Base-by-base conservation (phyloP, 2,329 filamentous ascomycete genomes). In the Fusarium denticulatum region DNA sequence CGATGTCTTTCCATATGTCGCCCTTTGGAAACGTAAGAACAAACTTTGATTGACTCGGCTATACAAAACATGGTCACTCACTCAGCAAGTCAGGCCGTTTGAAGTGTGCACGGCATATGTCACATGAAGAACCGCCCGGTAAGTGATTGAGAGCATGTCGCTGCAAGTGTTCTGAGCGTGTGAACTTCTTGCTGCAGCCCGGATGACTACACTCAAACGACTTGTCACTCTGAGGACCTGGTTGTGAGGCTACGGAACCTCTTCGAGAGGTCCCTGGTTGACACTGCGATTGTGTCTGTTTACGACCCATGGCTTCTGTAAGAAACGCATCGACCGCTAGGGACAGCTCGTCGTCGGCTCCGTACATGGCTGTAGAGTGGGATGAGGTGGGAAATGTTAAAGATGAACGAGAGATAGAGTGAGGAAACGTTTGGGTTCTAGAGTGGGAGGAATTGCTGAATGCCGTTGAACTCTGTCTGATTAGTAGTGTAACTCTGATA, bases 101-200 rank as follows among this genome's bases (percentile, higher is more conserved):
- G 79, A 91, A 91, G 76, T 90, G 88, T 34, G 88, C 88, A 64
- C 86, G 85, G 71, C 90, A 92, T 74, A 89, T 82, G 56, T 85
- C 80, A 75, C 90, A 92, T 7, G 88, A 90, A 67, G 85, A 85
- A 47, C 87, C 86, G 2, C 85, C 85, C 36, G 83, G 81, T n/a
- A 83, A 82, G 74, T 90, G 89, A 73, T 90, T 90, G 58, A 90
- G 81, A 28, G 85, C 83, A 79, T 91, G 89, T 20, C 88, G 84
- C 67, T 88, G 86, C 56, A 90, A 82, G 78, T 90, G 89, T 76
- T 90, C 89, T 16, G 87, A 84, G 13, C 89, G 83, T 30, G 87
- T 88, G 77, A 90, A 90, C 22, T 83, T 82, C 76, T 88, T 88
- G 52, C 79, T 81, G 72, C 88, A 90, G 36, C 82, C 83, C 13